phyloP scores from a whole-genome alignment of 331 rosid species.

The Prunus yedoensis region DNA sequence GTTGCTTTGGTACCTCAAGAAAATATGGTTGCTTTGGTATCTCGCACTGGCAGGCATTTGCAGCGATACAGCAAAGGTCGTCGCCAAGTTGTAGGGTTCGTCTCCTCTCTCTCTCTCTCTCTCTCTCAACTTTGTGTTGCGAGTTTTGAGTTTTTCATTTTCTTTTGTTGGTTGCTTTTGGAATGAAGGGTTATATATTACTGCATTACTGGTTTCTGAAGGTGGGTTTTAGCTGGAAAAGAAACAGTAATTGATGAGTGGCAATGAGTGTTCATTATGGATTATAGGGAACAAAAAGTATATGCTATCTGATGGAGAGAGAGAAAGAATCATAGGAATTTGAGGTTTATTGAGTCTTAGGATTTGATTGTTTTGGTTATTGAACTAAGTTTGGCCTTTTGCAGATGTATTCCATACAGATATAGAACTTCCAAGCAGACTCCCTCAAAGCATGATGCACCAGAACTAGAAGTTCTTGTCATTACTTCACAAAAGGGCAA shows the following conservation, averaged over 20 bases:
- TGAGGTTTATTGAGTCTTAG: too few relatives aligned
- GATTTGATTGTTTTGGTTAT: not conserved
- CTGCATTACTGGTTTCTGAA: too few relatives aligned
- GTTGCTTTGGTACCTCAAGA: conserved; percentile 66
- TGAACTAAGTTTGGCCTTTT: conserved; percentile 12
- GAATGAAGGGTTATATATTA: too few relatives aligned
- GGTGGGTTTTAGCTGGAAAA: too few relatives aligned
- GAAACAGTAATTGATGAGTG: too few relatives aligned
- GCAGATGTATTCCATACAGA: conserved; percentile 93
- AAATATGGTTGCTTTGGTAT: conserved; percentile 65
- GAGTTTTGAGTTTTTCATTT: too few relatives aligned
- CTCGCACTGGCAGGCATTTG: conserved; percentile 90
- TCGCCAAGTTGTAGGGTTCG: conserved; percentile 98
- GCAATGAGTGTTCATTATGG: too few relatives aligned
- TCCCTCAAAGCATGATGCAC: conserved; percentile 28
- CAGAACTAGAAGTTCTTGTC: conserved; percentile 74
- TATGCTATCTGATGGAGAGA: too few relatives aligned
- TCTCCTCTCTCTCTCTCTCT: conserved; percentile 25
- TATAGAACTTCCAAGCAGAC: conserved; percentile 34
- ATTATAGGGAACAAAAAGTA: too few relatives aligned
- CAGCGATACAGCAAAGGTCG: conserved; percentile 83
- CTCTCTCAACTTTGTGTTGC: not conserved
- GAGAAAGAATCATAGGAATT: too few relatives aligned
- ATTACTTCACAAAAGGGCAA: conserved; percentile 88
- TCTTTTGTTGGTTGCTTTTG: too few relatives aligned